Evolutionary conservation across 2,329 filamentous ascomycete species (phyloP).

Genomic region (Sordariomycetes sp.): DNA sequence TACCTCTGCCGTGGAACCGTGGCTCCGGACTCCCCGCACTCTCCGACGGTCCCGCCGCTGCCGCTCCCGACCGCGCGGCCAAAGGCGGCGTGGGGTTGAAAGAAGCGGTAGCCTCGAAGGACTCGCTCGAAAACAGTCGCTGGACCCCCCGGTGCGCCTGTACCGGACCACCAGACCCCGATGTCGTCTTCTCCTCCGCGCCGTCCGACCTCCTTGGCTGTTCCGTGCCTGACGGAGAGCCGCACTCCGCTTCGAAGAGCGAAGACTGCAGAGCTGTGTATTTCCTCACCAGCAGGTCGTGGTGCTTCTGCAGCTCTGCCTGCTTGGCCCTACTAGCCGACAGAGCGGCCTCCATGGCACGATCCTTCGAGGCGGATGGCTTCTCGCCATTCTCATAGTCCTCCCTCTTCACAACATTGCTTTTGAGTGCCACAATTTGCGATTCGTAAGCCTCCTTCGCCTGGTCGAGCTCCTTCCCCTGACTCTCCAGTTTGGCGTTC

Average conservation of each 20-base stretch:
- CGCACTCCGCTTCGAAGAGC: slow-evolving; percentile 30
- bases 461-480: slow-evolving; percentile 33
- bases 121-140: slow-evolving; percentile 33
- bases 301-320: slow-evolving; percentile 40
- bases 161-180: slow-evolving; percentile 22
- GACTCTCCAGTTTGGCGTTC: slow-evolving; percentile 43
- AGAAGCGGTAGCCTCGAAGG: slow-evolving; percentile 25
- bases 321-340: slow-evolving; percentile 43
- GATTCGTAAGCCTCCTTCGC: slow-evolving; percentile 31
- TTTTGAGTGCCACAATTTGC: slow-evolving; percentile 36
- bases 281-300: slow-evolving; percentile 36
- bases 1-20: slow-evolving; percentile 35
- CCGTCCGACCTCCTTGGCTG: slow-evolving; percentile 1
- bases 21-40: slow-evolving; percentile 18
- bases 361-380: slow-evolving; percentile 17
- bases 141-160: slow-evolving; percentile 18
- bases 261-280: slow-evolving; percentile 40
- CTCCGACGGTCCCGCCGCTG: slow-evolving; percentile 8
- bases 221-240: background rate
- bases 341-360: slow-evolving; percentile 31
- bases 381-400: slow-evolving; percentile 15
- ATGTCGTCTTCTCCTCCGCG: slow-evolving; percentile 8
- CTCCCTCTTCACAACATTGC: slow-evolving; percentile 27
- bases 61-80: slow-evolving; percentile 11
- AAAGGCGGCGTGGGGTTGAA: slow-evolving; percentile 18